Evolutionary conservation across 768 basidiomycete genomes (phyloP), one percentile per base, ranked within the genome.

Genomic region (Strobilomyces dryophilus): DNA sequence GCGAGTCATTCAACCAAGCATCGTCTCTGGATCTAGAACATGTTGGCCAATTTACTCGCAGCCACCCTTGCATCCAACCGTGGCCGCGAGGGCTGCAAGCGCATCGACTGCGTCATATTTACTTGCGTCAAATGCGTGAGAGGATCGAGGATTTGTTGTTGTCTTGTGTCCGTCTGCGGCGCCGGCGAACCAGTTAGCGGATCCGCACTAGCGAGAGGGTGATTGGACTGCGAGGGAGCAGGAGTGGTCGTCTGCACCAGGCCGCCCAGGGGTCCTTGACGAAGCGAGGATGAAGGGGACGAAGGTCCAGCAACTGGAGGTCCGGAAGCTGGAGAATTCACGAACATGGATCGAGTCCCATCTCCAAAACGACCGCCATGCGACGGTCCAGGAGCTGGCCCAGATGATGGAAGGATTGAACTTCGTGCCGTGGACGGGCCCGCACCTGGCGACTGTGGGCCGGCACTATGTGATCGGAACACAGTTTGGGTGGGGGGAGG

Each of bases 1-100:
- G 24, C 45, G 37, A 43, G 20, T n/a, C 45, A 47, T 39, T 4
- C 14, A n/a, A 35, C 24, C 24, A 41, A 34, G 17, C 15, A 6
- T n/a, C 41, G 29, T 50, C 42, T 51, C 32, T 42, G 17, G n/a
- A 45, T 32, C 65, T 73, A 91, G 66, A 91, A 89, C 85, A 90
- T 87, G 64, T 93, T 95, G 8, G 91, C 92, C 52, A 94, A 77
- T 68, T 93, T 94, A 66, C 89, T 89, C 18, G 90, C 92, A 14
- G 90, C 90, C 63, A 91, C 85, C 62, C 86, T 77, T 10, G 92
- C 85, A 66, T 97, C 94, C 61, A 95, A 68, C 62, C 87, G 76
- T 41, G 85, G 82, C 59, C 89, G 73, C 45, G 82, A 81, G 14
- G 87, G 84, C 59, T 83, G 82, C 43, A 87, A 76, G 18, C 85